These are phyloP conservation scores for Tetrahymena elliotti DNA, from an alignment of 73 alveolate species.

Conservation along the genomic window DNA sequence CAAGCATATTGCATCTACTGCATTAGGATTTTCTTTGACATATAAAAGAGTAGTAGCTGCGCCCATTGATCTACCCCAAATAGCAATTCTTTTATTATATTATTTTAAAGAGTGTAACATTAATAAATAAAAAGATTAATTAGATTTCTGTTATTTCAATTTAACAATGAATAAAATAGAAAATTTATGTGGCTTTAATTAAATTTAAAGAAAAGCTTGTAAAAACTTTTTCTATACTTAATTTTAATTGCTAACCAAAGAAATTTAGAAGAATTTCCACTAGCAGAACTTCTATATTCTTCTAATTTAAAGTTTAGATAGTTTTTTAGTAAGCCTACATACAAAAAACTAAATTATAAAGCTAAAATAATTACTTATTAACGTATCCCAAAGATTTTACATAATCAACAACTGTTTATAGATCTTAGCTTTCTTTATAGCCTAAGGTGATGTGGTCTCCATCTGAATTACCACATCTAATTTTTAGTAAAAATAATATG, in stretches of 20 bases:
- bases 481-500: neutral
- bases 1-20: neutral
- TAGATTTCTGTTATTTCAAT: too few species aligned
- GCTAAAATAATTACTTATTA: neutral
- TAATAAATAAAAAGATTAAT: too few species aligned
- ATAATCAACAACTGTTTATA: neutral
- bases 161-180: too few species aligned
- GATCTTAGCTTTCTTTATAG: neutral
- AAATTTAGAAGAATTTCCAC: too few species aligned
- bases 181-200: too few species aligned
- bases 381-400: neutral
- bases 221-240: too few species aligned
- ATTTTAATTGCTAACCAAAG: too few species aligned
- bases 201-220: too few species aligned
- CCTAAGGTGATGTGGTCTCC: neutral
- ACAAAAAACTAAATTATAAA: neutral
- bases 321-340: neutral
- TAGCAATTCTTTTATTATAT: neutral
- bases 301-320: neutral
- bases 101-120: too few species aligned
- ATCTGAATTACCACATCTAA: neutral
- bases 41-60: constrained; percentile 2
- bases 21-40: neutral
- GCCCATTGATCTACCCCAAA: constrained; percentile 12
- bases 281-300: too few species aligned